phyloP scores from a whole-genome alignment of 495 filamentous ascomycete genomes.

The Viridothelium virens region DNA sequence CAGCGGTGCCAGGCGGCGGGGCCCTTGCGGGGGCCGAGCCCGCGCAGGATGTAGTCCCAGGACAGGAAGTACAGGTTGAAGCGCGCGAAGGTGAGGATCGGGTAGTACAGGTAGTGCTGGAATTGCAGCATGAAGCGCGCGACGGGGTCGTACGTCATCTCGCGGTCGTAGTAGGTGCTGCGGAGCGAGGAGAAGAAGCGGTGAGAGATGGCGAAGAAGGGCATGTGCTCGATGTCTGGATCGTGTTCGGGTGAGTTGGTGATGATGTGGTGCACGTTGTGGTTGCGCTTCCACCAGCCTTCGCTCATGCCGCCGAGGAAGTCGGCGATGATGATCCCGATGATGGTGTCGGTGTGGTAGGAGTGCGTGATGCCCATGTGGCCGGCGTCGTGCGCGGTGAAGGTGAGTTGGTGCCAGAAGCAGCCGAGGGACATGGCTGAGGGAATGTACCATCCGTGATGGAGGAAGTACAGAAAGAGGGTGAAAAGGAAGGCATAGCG shows the following conservation, averaged over 20 bases:
- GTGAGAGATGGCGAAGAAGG: slow-evolving; percentile 88
- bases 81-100: slow-evolving; percentile 75
- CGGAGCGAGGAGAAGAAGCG: slow-evolving; percentile 67
- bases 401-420: slow-evolving; percentile 94
- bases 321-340: slow-evolving; percentile 86
- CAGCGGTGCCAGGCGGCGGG: slow-evolving; percentile 83
- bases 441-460: slow-evolving; percentile 61
- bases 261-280: slow-evolving; percentile 97
- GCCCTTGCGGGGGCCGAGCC: slow-evolving; percentile 72
- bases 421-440: slow-evolving; percentile 72
- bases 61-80: slow-evolving; percentile 86
- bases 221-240: slow-evolving; percentile 94
- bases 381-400: slow-evolving; percentile 91
- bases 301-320: slow-evolving; percentile 84
- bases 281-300: slow-evolving; percentile 95
- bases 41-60: slow-evolving; percentile 69
- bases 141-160: slow-evolving; percentile 75
- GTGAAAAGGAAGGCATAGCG: slow-evolving; percentile 70
- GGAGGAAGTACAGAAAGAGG: slow-evolving; percentile 58
- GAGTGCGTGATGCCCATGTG: slow-evolving; percentile 96
- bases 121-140: slow-evolving; percentile 64
- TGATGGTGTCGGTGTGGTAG: slow-evolving; percentile 70
- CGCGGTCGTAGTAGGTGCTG: slow-evolving; percentile 81
- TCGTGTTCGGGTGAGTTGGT: slow-evolving; percentile 97
- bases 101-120: slow-evolving; percentile 81